phyloP scores from a whole-genome alignment of 2,329 filamentous ascomycete species.

The Ciborinia camelliae region DNA sequence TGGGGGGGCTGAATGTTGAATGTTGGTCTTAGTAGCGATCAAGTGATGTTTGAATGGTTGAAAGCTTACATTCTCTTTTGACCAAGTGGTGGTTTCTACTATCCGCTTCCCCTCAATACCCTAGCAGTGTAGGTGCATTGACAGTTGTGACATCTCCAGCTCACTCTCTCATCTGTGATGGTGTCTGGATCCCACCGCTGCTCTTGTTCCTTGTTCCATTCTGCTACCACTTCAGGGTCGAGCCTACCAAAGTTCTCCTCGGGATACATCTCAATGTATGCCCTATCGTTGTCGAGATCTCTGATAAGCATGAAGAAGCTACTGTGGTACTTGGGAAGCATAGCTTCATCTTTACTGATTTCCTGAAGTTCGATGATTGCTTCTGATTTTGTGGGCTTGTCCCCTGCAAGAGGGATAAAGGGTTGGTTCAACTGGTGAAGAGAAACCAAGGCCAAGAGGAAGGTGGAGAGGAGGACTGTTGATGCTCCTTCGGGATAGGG shows the following conservation, averaged over 20 bases:
- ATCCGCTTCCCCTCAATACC: not conserved
- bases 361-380: not conserved
- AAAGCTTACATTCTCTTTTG: not conserved
- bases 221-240: not conserved
- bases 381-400: not conserved
- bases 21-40: not conserved
- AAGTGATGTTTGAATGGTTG: too few species aligned
- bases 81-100: not conserved
- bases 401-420: not conserved
- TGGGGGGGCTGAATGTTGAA: too few species aligned
- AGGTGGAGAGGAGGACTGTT: not conserved
- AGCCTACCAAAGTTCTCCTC: not conserved
- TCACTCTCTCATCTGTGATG: not conserved
- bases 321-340: not conserved
- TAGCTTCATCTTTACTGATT: not conserved
- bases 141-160: not conserved
- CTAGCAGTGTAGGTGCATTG: not conserved
- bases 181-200: not conserved
- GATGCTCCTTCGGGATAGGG: not conserved
- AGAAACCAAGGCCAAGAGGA: not conserved
- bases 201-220: not conserved
- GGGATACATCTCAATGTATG: slow-evolving; percentile 9
- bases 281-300: not conserved
- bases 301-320: not conserved
- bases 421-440: not conserved